Base-by-base conservation (phyloP, 257 asterid genomes). In the Fraxinus anomala region DNA sequence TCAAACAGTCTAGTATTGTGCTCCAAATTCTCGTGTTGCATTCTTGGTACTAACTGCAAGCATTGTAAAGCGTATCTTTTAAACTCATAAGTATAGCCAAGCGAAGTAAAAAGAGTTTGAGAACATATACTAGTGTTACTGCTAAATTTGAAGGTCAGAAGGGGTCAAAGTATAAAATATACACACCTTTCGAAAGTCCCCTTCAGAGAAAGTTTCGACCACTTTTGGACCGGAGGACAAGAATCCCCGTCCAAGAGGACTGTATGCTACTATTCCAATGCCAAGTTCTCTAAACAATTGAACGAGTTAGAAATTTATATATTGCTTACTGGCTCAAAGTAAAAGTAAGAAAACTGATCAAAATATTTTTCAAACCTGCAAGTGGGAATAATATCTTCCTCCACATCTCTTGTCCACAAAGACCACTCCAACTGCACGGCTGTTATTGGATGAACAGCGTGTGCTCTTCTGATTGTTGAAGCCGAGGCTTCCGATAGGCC, bases 161-260 rank as follows among this genome's bases (percentile, higher is more conserved):
- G 19, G 6, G n/a, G 16, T 47, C 56, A 21, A 37, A 16, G 28
- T 6, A 31, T 28, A 21, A 19, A 9, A 19, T 31, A 71, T 31
- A 59, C 72, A 63, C 21, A 86, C 88, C 88, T 84, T 81, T 26
- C 88, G 79, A 9, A 0, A 68, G 72, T 84, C 88, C 56, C 39
- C 80, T n/a, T 87, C 81, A 6, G 81, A 1, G 21, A 84, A 40
- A 70, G 68, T 79, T 76, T 84, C 85, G 1, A 84, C 23, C 11
- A 82, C 21, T 42, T 84, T 80, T 75, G 86, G 77, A 7, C 90
- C 88, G 0, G 82, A 72, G 70, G 87, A 83, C 17, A 86, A 80
- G 76, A 86, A 86, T 28, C 90, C 90, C 17, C 86, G 81, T 40
- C 88, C 90, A n/a, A 86, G 77, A 34, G 87, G 90, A 73, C 91